Conservation (phyloP, 2,329 filamentous ascomycete species). For the Botryotinia narcissicola region DNA sequence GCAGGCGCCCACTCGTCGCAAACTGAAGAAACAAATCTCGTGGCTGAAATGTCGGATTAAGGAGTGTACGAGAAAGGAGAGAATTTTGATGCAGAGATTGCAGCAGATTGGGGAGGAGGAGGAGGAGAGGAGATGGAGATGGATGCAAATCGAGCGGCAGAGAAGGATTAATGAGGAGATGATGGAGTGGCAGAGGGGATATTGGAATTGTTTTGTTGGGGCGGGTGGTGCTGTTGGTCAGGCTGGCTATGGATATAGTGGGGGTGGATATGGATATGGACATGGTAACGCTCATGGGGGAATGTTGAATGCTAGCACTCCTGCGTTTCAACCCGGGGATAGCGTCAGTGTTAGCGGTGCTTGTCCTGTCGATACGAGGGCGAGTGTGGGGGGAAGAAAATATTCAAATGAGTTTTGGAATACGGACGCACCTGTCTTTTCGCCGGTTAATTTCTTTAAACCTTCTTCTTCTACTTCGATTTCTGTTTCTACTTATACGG, state of each 20-base stretch:
- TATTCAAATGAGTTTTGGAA: constrained; percentile 4
- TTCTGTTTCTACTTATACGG: not conserved
- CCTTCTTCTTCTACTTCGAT: not conserved
- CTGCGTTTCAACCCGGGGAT: not conserved
- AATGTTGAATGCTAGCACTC: not conserved
- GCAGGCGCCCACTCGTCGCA: constrained; percentile 13
- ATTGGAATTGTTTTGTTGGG: not conserved
- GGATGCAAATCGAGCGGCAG: constrained; percentile 15
- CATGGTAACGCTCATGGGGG: not conserved
- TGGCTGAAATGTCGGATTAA: constrained; percentile 45
- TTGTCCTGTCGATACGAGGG: not conserved
- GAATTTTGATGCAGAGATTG: constrained; percentile 45
- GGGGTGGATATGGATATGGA: not conserved
- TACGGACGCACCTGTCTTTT: not conserved
- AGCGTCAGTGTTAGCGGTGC: not conserved
- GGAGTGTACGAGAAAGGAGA: constrained; percentile 49
- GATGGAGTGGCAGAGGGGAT: not conserved
- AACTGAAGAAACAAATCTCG: constrained; percentile 42
- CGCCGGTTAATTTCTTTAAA: not conserved
- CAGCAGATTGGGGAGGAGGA: constrained; percentile 54
- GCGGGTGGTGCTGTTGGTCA: not conserved
- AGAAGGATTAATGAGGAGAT: constrained; percentile 2
- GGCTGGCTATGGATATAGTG: not conserved
- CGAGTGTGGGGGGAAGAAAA: not conserved
- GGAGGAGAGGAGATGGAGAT: constrained; percentile 46